These are phyloP conservation scores for Candida sp. DNA, from an alignment of 1,139 yeast species.

Conservation along the genomic window DNA sequence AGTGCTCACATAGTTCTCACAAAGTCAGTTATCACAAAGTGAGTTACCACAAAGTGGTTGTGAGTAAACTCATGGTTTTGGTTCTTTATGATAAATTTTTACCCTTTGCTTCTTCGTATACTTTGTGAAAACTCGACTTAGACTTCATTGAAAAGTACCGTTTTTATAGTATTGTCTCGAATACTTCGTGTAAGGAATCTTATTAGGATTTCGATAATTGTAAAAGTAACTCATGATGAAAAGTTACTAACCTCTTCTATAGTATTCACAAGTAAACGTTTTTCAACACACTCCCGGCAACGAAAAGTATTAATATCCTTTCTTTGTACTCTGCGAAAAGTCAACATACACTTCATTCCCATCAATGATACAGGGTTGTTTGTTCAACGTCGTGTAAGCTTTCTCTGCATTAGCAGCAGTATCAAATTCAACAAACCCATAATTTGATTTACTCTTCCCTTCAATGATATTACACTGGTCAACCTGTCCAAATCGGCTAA, in stretches of 20 bases:
- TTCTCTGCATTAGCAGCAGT: conserved; percentile 47
- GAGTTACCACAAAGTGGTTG: too few relatives aligned
- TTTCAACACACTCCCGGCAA: too few relatives aligned
- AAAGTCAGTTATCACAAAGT: too few relatives aligned
- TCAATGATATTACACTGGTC: conserved; percentile 48
- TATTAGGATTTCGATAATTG: background rate
- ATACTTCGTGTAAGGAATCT: too few relatives aligned
- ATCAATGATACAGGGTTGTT: conserved; percentile 55
- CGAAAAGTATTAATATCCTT: conserved; percentile 3
- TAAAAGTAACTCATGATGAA: background rate
- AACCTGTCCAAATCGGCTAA: conserved; percentile 58
- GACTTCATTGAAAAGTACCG: too few relatives aligned
- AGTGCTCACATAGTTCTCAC: too few relatives aligned
- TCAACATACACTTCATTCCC: conserved; percentile 65
- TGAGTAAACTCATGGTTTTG: background rate
- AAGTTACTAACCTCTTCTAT: background rate
- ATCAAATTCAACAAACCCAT: conserved; percentile 61
- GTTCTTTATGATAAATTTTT: too few relatives aligned
- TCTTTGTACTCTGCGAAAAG: conserved; percentile 55
- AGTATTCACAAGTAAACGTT: background rate
- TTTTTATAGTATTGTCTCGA: too few relatives aligned
- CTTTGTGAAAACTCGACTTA: too few relatives aligned
- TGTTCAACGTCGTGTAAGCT: conserved; percentile 55
- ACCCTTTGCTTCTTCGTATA: too few relatives aligned
- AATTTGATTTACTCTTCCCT: conserved; percentile 34